Base-by-base conservation (phyloP, 208 protist species). In the Leishmania tropica region DNA sequence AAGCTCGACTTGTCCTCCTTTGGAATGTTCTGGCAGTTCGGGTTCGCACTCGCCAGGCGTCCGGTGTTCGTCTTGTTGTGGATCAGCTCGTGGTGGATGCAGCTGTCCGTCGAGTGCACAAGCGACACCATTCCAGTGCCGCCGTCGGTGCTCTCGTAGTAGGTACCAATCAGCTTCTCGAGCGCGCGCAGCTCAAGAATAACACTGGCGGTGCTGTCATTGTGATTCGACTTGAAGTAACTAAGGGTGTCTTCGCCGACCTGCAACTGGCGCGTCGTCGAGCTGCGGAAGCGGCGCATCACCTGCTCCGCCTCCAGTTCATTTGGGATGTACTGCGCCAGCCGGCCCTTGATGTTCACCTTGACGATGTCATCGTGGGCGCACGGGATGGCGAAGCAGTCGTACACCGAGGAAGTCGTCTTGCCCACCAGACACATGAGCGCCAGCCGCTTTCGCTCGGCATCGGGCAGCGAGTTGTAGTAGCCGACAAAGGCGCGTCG, bases 11-110 rank as follows among this genome's bases (percentile, higher is more conserved):
- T 97, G 84, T 96, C 94, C 75, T 97, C 93, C 81, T 95, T 98
- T 15, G 96, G 96, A 81, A 98, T 97, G 79, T 98, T 98, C 83
- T 98, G 96, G 83, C 94, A 97, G 86, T 97, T 98, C 0, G 96
- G 96, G 80, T 98, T 98, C 11, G 95, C 92, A 81, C 93, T 96
- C 45, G 91, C 89, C 35, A 98, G 88, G 17, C 96, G 89, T 19
- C 95, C 94, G 21, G 96, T 98, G 80, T 89, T 94, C 5, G 96
- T 98, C 78, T 98, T 96, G 87, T 96, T 98, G 85, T 98, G 96
- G 71, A 97, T 95, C n/a, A 98, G 89, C 87, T 98, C 93, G 81
- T 97, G 96, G 76, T 98, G 96, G 80, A 98, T 97, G 81, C 94
- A 97, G 86, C 94, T 98, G 81, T 98, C 94, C 37, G 87, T 87